Base-by-base conservation (phyloP, 768 basidiomycete genomes). In the Mycena indigotica region DNA sequence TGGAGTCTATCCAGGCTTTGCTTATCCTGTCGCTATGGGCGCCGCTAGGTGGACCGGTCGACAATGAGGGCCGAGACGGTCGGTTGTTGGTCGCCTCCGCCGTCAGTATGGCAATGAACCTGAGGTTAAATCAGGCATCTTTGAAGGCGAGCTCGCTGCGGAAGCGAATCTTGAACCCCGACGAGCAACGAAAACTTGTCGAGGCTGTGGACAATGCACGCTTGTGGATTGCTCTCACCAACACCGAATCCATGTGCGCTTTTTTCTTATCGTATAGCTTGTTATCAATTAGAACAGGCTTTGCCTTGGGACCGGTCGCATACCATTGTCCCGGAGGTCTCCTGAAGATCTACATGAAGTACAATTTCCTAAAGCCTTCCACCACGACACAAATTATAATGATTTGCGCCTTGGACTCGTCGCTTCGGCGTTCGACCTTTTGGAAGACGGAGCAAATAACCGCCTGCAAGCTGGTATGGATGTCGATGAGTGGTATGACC, bases 51-150 rank as follows among this genome's bases (percentile, higher is more conserved):
- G 62, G 58, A 4, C 48, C 62, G 28, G 50, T 45, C 16, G 62
- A 60, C 23, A 44, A 40, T 10, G 55, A 56, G 41, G 55, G 51
- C 16, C 55, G 62, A 16, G 77, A 78, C 23, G 77, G 74, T 28
- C 72, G 77, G 57, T 57, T 79, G 38, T 59, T 71, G 23, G 68
- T 76, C n/a, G 74, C 70, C 5, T 66, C 75, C 21, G 77, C 77
- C 5, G 73, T 79, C 32, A 77, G 73, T 52, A 78, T 79, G 75
- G 76, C 77, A 24, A 74, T 73, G 66, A 76, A 78, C 55, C 65
- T 78, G 53, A 71, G 70, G 21, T 68, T 77, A 15, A 73, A 72
- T 38, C 67, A 76, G 55, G 75, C 74, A 1, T 68, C 73, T 1
- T 2, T 1, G 6, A 55, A 57, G 29, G 52, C 38, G 1, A 25